Evolutionary conservation across 2,329 filamentous ascomycete species (phyloP).

Genomic region (Botrytis paeoniae): DNA sequence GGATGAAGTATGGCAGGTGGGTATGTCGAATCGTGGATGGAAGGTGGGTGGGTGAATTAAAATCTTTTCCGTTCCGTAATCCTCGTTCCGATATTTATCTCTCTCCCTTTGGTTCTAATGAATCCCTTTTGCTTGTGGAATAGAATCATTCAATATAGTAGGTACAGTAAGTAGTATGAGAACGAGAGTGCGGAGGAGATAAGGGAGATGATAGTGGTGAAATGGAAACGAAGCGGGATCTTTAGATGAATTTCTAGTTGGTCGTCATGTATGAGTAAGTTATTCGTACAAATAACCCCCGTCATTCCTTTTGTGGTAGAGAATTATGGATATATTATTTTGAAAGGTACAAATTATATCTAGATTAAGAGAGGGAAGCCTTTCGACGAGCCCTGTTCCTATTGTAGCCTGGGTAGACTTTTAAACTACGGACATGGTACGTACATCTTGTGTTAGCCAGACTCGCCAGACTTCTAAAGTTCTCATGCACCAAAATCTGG

Average conservation of each 20-base stretch:
- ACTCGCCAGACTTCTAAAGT: neutral
- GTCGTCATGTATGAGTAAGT: slow-evolving; percentile 3
- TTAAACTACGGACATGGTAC: neutral
- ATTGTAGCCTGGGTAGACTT: neutral
- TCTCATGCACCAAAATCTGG: neutral
- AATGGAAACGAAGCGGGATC: neutral
- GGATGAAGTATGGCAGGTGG: neutral
- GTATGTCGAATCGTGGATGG: neutral
- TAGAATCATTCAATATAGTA: neutral
- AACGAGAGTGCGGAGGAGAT: neutral
- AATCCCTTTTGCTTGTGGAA: neutral
- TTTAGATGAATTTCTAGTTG: slow-evolving; percentile 5
- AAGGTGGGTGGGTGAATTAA: neutral
- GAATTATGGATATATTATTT: neutral
- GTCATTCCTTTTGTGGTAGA: neutral
- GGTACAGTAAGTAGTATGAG: neutral
- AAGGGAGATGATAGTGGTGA: neutral
- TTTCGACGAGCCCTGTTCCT: neutral
- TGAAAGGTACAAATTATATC: neutral
- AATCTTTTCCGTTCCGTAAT: neutral
- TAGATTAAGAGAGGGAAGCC: neutral
- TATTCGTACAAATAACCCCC: neutral
- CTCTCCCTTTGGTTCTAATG: neutral
- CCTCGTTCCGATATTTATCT: neutral
- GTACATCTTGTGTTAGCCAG: neutral